Conservation (phyloP, 1,284 basidiomycete species). For the Naganishia sp. region DNA sequence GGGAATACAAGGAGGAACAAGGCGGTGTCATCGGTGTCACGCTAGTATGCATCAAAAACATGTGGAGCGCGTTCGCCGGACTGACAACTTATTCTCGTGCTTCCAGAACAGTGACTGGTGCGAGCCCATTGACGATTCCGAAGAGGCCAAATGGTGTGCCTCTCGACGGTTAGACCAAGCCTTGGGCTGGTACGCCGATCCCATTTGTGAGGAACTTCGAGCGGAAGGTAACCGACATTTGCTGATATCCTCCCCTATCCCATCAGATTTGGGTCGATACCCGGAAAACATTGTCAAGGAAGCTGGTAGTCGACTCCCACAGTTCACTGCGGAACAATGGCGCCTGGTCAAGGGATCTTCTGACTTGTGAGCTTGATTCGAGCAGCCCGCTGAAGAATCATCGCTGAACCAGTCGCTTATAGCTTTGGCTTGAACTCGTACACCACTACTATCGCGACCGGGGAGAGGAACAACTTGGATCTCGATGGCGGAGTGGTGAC, state of each 20-base stretch:
- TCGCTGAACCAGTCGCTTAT: conserved; percentile 58
- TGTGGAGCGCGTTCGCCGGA: neutral
- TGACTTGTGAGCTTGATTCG: conserved; percentile 49
- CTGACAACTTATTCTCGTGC: conserved; percentile 4
- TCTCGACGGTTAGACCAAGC: conserved; percentile 32
- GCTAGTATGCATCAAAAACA: conserved; percentile 31
- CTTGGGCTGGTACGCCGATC: conserved; percentile 40
- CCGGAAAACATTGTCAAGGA: conserved; percentile 64
- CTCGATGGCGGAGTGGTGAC: conserved; percentile 66
- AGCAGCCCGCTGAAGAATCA: conserved; percentile 57
- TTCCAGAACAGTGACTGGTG: conserved; percentile 42
- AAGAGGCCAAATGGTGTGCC: conserved; percentile 35
- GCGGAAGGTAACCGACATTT: no score
- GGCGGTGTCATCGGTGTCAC: conserved; percentile 41
- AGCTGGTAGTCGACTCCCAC: conserved; percentile 66
- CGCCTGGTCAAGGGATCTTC: conserved; percentile 66
- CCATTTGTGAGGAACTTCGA: conserved; percentile 36
- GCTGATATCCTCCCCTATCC: conserved; percentile 3
- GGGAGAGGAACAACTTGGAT: conserved; percentile 51
- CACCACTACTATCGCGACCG: conserved; percentile 27
- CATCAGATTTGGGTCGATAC: conserved; percentile 70
- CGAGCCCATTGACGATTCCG: conserved; percentile 38
- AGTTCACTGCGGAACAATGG: conserved; percentile 65
- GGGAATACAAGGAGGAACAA: conserved; percentile 37
- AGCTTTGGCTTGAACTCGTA: conserved; percentile 51